These are phyloP conservation scores for Amanita pallidorosea DNA, from an alignment of 768 basidiomycete species.

Conservation along the genomic window DNA sequence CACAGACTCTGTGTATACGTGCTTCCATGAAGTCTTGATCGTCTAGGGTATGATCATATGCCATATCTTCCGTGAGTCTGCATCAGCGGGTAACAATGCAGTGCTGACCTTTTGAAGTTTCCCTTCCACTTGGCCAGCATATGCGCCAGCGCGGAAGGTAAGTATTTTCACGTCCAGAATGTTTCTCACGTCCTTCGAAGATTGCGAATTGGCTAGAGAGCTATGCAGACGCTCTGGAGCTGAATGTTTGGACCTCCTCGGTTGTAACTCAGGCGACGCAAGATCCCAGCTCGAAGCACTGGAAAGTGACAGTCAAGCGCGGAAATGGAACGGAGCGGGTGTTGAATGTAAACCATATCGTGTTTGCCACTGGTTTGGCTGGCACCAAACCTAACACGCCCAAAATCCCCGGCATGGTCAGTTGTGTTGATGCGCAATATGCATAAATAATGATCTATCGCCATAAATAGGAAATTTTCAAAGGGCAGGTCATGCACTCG, in stretches of 20 bases:
- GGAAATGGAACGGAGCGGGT: conserved; percentile 21
- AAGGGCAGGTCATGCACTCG: conserved; percentile 45
- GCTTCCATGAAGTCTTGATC: conserved; percentile 10
- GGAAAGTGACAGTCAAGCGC: conserved; percentile 32
- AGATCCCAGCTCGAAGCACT: conserved; percentile 25
- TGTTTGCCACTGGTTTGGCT: conserved; percentile 46
- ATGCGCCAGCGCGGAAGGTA: conserved; percentile 45
- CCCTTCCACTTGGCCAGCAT: conserved; percentile 49
- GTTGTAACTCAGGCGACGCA: conserved; percentile 16
- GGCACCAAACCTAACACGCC: conserved; percentile 37
- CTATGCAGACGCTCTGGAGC: conserved; percentile 48
- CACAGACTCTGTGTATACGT: not conserved
- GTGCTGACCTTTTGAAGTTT: conserved; percentile 21
- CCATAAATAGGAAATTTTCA: conserved; percentile 26
- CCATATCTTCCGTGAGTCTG: conserved; percentile 40
- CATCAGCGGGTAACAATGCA: not conserved
- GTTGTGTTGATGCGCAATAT: not conserved
- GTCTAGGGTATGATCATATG: conserved; percentile 21
- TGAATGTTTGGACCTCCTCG: conserved; percentile 53
- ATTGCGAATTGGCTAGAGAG: conserved; percentile 60
- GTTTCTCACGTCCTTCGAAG: conserved; percentile 15
- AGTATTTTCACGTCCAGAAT: conserved; percentile 32
- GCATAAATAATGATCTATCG: not conserved
- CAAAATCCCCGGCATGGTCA: conserved; percentile 29
- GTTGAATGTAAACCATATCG: conserved; percentile 37